Evolutionary conservation across 176 grass and related monocot species (phyloP).

Genomic region (Aegilops sharonensis): DNA sequence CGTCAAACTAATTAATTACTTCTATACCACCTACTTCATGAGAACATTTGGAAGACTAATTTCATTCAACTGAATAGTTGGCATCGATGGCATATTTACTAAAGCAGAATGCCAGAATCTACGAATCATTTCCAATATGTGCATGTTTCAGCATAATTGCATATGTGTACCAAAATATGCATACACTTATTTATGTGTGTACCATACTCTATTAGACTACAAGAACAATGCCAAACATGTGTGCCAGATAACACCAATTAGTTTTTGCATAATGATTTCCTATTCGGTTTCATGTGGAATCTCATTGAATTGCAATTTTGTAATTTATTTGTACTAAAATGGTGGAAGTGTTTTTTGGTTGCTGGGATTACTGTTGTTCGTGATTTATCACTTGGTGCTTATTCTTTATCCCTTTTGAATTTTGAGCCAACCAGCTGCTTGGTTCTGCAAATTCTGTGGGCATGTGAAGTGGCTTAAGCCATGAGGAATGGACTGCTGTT

Average conservation of each 20-base stretch:
- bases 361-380: neutral
- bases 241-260: constrained; percentile 8
- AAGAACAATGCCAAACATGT: neutral
- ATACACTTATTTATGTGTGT: neutral
- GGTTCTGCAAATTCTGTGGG: constrained; percentile 12
- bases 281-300: constrained; percentile 5
- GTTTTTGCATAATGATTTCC: constrained; percentile 17
- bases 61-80: constrained; percentile 5
- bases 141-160: neutral
- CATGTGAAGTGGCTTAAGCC: neutral
- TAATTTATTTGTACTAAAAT: constrained; percentile 6
- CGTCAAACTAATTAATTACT: neutral
- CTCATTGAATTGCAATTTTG: neutral
- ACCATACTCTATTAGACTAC: neutral
- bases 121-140: constrained; percentile 4
- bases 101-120: constrained; percentile 15
- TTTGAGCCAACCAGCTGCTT: constrained; percentile 13
- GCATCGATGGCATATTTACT: constrained; percentile 12
- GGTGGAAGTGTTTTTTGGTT: neutral
- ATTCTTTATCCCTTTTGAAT: neutral
- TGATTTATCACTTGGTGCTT: constrained; percentile 3
- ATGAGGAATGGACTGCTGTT: constrained; percentile 26
- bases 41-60: neutral
- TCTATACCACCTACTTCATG: neutral
- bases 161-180: constrained; percentile 9